Conservation (phyloP, 2,329 filamentous ascomycete species). For the Berkeleyomyces rouxiae region DNA sequence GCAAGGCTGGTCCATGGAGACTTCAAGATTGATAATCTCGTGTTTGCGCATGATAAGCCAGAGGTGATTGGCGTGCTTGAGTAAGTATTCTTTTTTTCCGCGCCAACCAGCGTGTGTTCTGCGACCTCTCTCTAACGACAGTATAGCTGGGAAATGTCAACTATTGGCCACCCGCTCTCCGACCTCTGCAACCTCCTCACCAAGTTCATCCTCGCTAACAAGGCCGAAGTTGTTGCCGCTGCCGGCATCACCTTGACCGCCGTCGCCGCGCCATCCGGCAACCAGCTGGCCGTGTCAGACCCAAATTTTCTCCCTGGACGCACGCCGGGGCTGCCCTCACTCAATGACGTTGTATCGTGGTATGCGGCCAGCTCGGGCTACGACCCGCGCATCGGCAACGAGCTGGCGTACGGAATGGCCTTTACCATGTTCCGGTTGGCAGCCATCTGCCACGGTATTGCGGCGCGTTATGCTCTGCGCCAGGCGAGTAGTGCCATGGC, state of each 20-base stretch:
- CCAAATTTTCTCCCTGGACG: constrained; percentile 42
- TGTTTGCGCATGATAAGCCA: constrained; percentile 79
- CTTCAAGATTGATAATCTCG: constrained; percentile 85
- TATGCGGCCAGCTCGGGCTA: constrained; percentile 43
- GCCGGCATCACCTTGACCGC: constrained; percentile 16
- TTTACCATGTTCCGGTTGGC: constrained; percentile 45
- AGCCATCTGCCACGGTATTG: constrained; percentile 71
- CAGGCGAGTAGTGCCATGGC: constrained; percentile 85
- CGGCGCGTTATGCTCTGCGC: constrained; percentile 64
- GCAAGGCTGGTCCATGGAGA: constrained; percentile 79
- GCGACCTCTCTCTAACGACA: neutral
- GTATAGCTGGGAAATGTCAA: constrained; percentile 85
- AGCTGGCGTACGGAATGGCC: constrained; percentile 43
- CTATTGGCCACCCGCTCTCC: constrained; percentile 85
- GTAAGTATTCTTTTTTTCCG: constrained; percentile 25
- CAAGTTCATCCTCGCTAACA: constrained; percentile 24
- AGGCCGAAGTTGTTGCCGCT: constrained; percentile 17
- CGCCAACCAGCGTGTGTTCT: neutral
- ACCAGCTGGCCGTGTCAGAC: constrained; percentile 15
- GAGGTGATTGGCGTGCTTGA: constrained; percentile 85
- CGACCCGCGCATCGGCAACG: constrained; percentile 38
- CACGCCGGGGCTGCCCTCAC: constrained; percentile 44
- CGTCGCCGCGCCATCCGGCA: constrained; percentile 16
- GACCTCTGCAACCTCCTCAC: constrained; percentile 65
- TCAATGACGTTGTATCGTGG: constrained; percentile 26